phyloP scores from a whole-genome alignment of 768 basidiomycete genomes.

The Trichaptum fuscoviolaceum region DNA sequence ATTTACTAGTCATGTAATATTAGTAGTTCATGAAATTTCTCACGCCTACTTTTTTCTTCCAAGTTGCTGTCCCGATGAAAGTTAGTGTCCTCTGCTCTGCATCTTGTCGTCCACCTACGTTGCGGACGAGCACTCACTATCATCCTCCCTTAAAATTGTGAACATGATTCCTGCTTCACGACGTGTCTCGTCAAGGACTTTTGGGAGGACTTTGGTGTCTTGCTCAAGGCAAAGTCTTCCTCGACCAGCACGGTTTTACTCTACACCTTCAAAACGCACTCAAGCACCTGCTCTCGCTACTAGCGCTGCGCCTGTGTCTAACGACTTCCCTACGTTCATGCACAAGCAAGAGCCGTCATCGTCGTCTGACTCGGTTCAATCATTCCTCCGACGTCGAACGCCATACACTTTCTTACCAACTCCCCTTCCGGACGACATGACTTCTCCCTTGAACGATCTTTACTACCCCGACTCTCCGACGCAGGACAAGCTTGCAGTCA shows the following conservation, averaged over 20 bases:
- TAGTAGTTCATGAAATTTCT: background rate
- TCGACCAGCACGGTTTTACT: conserved; percentile 66
- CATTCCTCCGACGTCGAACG: conserved; percentile 43
- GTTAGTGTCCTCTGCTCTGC: background rate
- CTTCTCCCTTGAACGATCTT: conserved; percentile 36
- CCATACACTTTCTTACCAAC: conserved; percentile 60
- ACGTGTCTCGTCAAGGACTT: conserved; percentile 21
- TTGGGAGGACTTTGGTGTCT: conserved; percentile 43
- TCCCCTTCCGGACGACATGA: conserved; percentile 50
- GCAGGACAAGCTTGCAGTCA: conserved; percentile 67
- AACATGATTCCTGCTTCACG: conserved; percentile 2
- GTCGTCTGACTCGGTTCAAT: conserved; percentile 35
- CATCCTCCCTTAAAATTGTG: background rate
- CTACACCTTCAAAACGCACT: conserved; percentile 52
- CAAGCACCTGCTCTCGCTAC: conserved; percentile 50
- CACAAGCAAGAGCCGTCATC: conserved; percentile 19
- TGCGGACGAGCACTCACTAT: background rate
- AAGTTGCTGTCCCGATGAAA: background rate
- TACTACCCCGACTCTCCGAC: conserved; percentile 63
- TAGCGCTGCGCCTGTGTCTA: conserved; percentile 28
- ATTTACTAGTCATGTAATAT: background rate
- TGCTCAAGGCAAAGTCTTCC: conserved; percentile 62
- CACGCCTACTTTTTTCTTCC: background rate
- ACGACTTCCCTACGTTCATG: conserved; percentile 37
- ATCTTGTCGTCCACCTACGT: background rate